Evolutionary conservation across 257 asterid species (phyloP), one percentile per base, ranked within the genome.

Genomic region (Solanum dulcamara): DNA sequence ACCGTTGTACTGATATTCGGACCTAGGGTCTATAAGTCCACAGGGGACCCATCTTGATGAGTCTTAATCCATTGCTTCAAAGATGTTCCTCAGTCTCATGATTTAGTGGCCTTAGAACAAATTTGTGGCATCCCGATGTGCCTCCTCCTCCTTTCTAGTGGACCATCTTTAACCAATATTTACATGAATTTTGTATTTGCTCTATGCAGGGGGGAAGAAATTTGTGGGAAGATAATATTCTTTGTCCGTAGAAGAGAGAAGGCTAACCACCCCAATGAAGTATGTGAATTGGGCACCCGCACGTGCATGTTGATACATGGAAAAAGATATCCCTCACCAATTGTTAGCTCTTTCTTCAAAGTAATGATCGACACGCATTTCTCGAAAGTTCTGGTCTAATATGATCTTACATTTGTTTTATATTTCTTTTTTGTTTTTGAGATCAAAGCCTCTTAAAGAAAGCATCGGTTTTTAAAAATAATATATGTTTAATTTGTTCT

Each of bases 291-390:
- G 44, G 85, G 91, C 48, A 11, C 17, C 40, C 24, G 64, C 10
- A 62, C n/a, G 22, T 86, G 91, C 71, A 62, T 51, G 57, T 66
- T 75, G 86, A 33, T 86, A 42, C 91, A 88, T 77, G 32, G 48
- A 38, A 62, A 82, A 26, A 55, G 9, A 67, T 84, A 81, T 17
- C 24, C 67, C 11, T 46, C 48, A 10, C 64, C 85, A 30, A 28
- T 17, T 46, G 85, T 86, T 38, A 20, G 38, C 79, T 81, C 89
- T 66, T 89, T 89, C 84, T 86, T 89, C 86, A 89, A 88, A 83
- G 14, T 89, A 72, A 67, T 89, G 86, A 15, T 88, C 24, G 85
- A 87, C 10, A 0, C 28, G 7, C 80, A 74, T 30, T 88, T 83
- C 48, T 18, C 59, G 4, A 32, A 84, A 55, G 82, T 70, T 37